phyloP scores from a whole-genome alignment of 2,329 filamentous ascomycete species.

The Fusarium chaquense region DNA sequence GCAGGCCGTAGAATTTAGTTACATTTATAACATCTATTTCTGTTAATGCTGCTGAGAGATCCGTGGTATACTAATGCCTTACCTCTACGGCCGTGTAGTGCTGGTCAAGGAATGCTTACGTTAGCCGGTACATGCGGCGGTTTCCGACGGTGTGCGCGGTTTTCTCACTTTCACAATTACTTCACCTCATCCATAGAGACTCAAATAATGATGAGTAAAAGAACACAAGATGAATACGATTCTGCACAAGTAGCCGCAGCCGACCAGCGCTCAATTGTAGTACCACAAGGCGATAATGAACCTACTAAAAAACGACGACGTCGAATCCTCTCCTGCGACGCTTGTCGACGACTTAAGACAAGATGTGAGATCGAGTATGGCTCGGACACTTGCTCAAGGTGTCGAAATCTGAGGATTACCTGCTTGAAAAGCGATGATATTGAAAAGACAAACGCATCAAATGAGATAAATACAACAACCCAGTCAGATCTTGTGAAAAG shows the following conservation, averaged over 20 bases:
- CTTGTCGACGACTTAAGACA: constrained; percentile 39
- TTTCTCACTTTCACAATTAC: background rate
- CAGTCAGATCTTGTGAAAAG: constrained; percentile 20
- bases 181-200: background rate
- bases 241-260: background rate
- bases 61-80: background rate
- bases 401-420: constrained; percentile 30
- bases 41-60: background rate
- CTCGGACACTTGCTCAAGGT: constrained; percentile 30
- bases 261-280: background rate
- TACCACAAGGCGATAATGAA: background rate
- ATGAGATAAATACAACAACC: background rate
- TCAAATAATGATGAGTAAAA: constrained; percentile 14
- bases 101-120: background rate
- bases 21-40: background rate
- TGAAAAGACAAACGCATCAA: constrained; percentile 3
- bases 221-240: background rate
- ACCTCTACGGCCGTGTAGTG: background rate
- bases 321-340: constrained; percentile 38
- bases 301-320: constrained; percentile 29
- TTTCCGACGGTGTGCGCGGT: constrained; percentile 23
- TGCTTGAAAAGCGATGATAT: constrained; percentile 25
- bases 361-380: constrained; percentile 35
- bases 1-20: background rate
- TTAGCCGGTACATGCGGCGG: constrained; percentile 7